Percentiles rank a stretch among this genome's conserved stretches.
phyloP scores from a whole-genome alignment of 495 filamentous ascomycete genomes.

The Clohesyomyces aquaticus region DNA sequence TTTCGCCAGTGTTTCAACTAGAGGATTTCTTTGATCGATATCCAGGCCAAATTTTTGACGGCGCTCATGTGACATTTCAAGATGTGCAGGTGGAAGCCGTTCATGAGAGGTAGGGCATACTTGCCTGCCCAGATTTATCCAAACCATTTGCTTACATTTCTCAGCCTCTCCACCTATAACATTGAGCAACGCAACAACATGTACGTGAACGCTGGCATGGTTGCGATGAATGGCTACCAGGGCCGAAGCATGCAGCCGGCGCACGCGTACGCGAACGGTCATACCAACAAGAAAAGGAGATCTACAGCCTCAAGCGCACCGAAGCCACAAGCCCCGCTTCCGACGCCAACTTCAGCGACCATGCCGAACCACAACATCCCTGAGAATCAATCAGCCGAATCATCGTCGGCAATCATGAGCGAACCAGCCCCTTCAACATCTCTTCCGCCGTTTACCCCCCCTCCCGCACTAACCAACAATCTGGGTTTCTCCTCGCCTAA shows the following conservation, averaged over 20 bases:
- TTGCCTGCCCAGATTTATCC: background rate
- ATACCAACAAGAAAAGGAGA: constrained; percentile 29
- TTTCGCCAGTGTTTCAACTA: constrained; percentile 76
- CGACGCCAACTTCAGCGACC: constrained; percentile 34
- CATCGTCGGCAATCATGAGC: constrained; percentile 1
- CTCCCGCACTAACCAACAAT: constrained; percentile 9
- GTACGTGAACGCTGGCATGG: constrained; percentile 28
- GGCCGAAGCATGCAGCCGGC: constrained; percentile 5
- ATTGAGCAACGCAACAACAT: constrained; percentile 39
- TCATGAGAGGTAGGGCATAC: constrained; percentile 38
- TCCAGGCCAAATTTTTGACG: constrained; percentile 56
- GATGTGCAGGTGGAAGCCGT: constrained; percentile 44
- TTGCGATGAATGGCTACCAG: constrained; percentile 14
- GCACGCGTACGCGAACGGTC: constrained; percentile 29
- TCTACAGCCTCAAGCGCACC: constrained; percentile 27
- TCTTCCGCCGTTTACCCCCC: constrained; percentile 23
- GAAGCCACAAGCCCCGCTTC: constrained; percentile 15
- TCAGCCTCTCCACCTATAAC: constrained; percentile 34
- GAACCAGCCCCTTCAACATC: constrained; percentile 20
- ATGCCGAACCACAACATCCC: background rate
- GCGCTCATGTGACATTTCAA: constrained; percentile 55
- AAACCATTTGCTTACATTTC: constrained; percentile 10
- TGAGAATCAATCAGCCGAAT: constrained; percentile 7
- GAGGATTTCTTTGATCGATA: constrained; percentile 89
- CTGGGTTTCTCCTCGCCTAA: constrained; percentile 35